These are phyloP conservation scores for Madurella fahalii DNA, from an alignment of 2,329 filamentous ascomycete species.

Conservation along the genomic window DNA sequence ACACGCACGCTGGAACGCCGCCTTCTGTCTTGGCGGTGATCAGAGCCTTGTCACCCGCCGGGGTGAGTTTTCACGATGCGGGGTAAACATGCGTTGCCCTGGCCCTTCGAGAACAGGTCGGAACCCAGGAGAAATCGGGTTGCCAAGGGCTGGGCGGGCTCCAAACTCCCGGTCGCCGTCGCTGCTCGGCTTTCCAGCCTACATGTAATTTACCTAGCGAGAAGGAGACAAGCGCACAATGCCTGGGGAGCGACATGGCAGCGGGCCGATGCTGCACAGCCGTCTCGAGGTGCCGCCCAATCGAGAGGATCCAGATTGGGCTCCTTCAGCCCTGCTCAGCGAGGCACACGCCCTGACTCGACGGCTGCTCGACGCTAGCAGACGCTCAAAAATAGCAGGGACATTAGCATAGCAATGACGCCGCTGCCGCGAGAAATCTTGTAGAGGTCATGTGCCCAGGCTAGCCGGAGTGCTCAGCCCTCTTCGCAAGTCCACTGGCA, in stretches of 20 bases:
- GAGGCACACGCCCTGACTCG: not conserved
- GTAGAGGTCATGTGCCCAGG: conserved; percentile 12
- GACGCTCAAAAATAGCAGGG: not conserved
- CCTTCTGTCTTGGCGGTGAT: not conserved
- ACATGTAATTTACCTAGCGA: not conserved
- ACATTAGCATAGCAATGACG: not conserved
- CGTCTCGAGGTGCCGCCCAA: conserved; percentile 3
- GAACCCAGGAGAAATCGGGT: conserved; percentile 22
- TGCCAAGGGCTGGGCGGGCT: conserved; percentile 26
- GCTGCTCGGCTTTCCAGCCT: not conserved
- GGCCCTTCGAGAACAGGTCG: conserved; percentile 16
- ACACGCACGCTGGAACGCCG: not conserved
- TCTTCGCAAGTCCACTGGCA: not conserved
- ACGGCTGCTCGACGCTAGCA: not conserved
- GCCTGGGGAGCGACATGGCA: not conserved
- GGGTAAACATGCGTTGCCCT: conserved; percentile 13
- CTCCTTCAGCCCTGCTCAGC: conserved; percentile 2
- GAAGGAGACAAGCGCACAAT: not conserved
- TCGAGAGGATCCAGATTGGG: not conserved
- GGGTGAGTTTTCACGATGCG: conserved; percentile 21
- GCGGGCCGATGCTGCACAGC: not conserved
- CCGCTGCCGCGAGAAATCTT: not conserved
- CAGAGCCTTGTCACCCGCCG: conserved; percentile 18
- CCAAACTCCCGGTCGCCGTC: conserved; percentile 16
- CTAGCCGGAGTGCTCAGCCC: conserved; percentile 3